Evolutionary conservation across 805 yeast species (phyloP).

Genomic region (Saturnispora zaruensis): DNA sequence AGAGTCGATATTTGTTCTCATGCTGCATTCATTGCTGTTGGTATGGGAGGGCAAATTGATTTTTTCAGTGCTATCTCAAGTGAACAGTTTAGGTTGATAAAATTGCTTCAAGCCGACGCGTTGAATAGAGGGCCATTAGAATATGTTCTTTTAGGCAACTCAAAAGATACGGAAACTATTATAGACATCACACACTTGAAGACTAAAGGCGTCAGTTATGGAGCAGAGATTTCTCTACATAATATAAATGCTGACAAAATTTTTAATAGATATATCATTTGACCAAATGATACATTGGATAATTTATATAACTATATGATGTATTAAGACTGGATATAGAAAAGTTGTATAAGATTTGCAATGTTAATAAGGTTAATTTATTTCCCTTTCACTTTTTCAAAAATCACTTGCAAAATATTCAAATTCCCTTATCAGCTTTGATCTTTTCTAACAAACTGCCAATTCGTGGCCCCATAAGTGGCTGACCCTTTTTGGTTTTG

Average conservation of each 20-base stretch:
- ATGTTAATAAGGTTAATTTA: too few species aligned
- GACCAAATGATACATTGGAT: background rate
- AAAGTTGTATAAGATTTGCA: background rate
- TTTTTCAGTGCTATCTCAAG: slow-evolving; percentile 11
- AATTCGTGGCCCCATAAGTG: slow-evolving; percentile 84
- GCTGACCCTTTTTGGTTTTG: slow-evolving; percentile 74
- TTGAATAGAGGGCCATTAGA: background rate
- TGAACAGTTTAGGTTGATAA: slow-evolving; percentile 7
- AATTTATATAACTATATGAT: background rate
- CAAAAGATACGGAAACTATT: background rate
- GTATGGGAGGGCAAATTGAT: slow-evolving; percentile 32
- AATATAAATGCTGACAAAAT: background rate
- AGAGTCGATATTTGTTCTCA: slow-evolving; percentile 6
- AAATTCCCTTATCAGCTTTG: slow-evolving; percentile 26
- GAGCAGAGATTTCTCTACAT: background rate
- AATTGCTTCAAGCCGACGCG: background rate
- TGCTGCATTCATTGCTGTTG: slow-evolving; percentile 25
- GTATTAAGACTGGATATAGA: background rate
- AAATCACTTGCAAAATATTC: too few species aligned
- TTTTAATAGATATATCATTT: slow-evolving; percentile 3
- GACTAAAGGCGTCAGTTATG: background rate
- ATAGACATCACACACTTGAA: background rate
- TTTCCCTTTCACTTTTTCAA: too few species aligned
- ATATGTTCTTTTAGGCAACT: background rate
- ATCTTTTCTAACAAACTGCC: slow-evolving; percentile 71